Percentiles rank a stretch among this genome's conserved stretches.
Evolutionary conservation across 495 filamentous ascomycete species (phyloP).

Genomic region (Pyronema omphalodes): DNA sequence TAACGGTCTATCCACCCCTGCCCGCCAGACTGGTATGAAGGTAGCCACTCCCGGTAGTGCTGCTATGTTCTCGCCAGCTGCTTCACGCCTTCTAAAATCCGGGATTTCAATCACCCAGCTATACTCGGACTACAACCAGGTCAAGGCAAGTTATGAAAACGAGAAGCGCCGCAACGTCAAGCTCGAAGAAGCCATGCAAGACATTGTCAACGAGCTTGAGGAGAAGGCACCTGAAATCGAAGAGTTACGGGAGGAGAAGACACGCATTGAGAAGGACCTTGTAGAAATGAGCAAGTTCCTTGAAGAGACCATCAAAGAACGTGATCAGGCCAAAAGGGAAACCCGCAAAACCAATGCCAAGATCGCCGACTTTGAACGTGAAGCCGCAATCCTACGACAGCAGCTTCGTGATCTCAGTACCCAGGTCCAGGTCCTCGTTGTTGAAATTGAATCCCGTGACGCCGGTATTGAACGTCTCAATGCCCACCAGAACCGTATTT

Average conservation of each 20-base stretch:
- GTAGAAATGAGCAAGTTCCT: slow-evolving; percentile 56
- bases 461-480: slow-evolving; percentile 58
- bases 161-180: slow-evolving; percentile 54
- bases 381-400: slow-evolving; percentile 62
- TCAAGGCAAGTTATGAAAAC: slow-evolving; percentile 39
- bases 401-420: slow-evolving; percentile 79
- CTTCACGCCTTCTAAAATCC: slow-evolving; percentile 35
- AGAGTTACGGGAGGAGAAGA: slow-evolving; percentile 46
- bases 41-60: slow-evolving; percentile 30
- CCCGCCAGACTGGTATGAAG: slow-evolving; percentile 26
- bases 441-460: slow-evolving; percentile 60
- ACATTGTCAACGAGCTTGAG: slow-evolving; percentile 53
- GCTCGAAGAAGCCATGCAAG: slow-evolving; percentile 55
- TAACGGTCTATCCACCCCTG: slow-evolving; percentile 36
- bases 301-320: slow-evolving; percentile 41
- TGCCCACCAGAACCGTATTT: slow-evolving; percentile 36
- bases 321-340: slow-evolving; percentile 38
- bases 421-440: slow-evolving; percentile 71
- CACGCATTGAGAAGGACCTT: slow-evolving; percentile 51
- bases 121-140: slow-evolving; percentile 44
- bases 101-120: slow-evolving; percentile 48
- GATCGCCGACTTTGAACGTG: slow-evolving; percentile 48
- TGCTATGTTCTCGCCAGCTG: slow-evolving; percentile 32
- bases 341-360: slow-evolving; percentile 55
- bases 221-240: slow-evolving; percentile 49